Evolutionary conservation across 1,284 basidiomycete species (phyloP), one percentile per base, ranked within the genome.

Genomic region (Fereydounia khargensis): DNA sequence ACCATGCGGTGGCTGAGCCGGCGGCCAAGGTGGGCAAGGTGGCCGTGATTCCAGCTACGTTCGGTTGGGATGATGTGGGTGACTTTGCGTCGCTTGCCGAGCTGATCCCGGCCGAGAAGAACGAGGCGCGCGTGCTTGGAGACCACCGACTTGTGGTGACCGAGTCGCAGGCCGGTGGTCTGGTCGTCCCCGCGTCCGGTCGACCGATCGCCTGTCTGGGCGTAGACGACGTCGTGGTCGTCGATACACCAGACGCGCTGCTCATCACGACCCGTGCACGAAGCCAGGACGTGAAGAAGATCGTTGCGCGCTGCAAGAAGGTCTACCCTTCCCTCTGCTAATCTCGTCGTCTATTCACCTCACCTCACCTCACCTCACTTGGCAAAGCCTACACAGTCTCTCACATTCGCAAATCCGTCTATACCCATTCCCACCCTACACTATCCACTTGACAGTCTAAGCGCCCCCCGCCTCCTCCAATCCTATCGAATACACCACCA

Each of bases 11-110:
- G 2, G 73, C 73, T 10, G 73, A 75, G 50, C 73, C 73, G 1
- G 73, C 73, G 9, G 65, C 68, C 27, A 67, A 61, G 36, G 54
- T 60, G 9, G 73, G 73, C 30, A 63, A 69, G 39, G 73, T 75
- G 11, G 73, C 73, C 2, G 73, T 75, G 9, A 59, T 75, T 1
- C 73, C 73, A 0, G 73, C 73, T 23, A 75, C 73, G 2, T 75
- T 75, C 23, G 73, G 73, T 50, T 75, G 73, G 73, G 73, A 75
- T 38, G 73, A 75, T 30, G 73, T 75, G 13, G 73, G 73, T 24
- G 73, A 75, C 46, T 75, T 75, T 45, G 48, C 72, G 10, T 57
- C 50, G 20, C 50, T 75, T 25, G 70, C 73, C 13, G 73, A 73
- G 31, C 45, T 75, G n/a, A 56, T 75, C 19, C 70, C 73, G 6